phyloP scores from a whole-genome alignment of 2,329 filamentous ascomycete genomes.

The Aplosporella prunicola region DNA sequence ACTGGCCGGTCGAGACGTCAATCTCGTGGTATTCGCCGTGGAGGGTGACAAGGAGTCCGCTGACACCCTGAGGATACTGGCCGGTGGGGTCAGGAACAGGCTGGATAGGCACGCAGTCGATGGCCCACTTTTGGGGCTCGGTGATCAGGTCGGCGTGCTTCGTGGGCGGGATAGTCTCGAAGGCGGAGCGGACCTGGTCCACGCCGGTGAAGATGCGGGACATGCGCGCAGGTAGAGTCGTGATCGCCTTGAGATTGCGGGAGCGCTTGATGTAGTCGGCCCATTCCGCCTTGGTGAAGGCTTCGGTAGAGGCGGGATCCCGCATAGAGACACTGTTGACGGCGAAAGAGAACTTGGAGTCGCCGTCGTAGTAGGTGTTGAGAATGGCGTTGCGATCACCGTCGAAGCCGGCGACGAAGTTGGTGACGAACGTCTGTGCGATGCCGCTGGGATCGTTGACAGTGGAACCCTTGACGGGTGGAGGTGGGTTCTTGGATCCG shows the following conservation, averaged over 20 bases:
- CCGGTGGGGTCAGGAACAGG: constrained; percentile 62
- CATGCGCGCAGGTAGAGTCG: constrained; percentile 49
- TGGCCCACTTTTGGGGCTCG: constrained; percentile 63
- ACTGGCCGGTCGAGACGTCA: constrained; percentile 46
- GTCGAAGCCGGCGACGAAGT: constrained; percentile 69
- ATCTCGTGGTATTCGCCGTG: constrained; percentile 78
- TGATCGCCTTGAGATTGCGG: constrained; percentile 66
- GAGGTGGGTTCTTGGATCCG: constrained; percentile 42
- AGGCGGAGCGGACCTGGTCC: constrained; percentile 56
- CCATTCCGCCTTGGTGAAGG: constrained; percentile 50
- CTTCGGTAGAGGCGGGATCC: constrained; percentile 25
- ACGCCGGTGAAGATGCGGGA: constrained; percentile 58
- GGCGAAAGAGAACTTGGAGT: constrained; percentile 65
- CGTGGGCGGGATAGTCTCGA: constrained; percentile 62
- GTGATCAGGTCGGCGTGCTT: constrained; percentile 62
- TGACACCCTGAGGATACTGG: constrained; percentile 55
- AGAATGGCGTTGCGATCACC: constrained; percentile 55
- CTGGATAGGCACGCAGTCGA: constrained; percentile 69
- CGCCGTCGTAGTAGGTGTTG: constrained; percentile 62
- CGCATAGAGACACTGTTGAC: constrained; percentile 56
- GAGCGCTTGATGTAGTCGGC: constrained; percentile 66
- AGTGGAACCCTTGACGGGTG: constrained; percentile 53
- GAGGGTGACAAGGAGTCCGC: constrained; percentile 68
- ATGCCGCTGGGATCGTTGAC: constrained; percentile 68
- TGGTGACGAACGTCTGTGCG: constrained; percentile 64